Conservation (phyloP, 805 yeast species). For the Komagataella kurtzmanii region DNA sequence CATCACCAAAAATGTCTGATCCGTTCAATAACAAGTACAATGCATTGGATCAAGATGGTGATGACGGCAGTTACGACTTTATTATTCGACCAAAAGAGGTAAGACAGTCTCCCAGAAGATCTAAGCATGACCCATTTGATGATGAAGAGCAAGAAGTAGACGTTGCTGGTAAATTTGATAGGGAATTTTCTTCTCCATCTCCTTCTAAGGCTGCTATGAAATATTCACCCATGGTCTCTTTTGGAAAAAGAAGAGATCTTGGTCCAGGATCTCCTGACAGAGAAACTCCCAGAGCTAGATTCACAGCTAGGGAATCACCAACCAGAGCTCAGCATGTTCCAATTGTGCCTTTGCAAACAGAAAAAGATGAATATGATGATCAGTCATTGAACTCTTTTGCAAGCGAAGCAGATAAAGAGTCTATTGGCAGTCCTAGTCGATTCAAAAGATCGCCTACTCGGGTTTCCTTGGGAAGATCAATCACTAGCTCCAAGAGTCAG, state of each 20-base stretch:
- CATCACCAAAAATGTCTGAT: neutral
- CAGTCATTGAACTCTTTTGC: constrained; percentile 21
- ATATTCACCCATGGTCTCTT: constrained; percentile 18
- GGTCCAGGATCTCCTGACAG: constrained; percentile 14
- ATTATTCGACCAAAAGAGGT: neutral
- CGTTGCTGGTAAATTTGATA: neutral
- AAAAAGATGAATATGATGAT: constrained; percentile 24
- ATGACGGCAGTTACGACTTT: neutral
- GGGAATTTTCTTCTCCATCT: constrained; percentile 5
- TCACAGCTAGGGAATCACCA: constrained; percentile 63
- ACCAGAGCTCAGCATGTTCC: constrained; percentile 39
- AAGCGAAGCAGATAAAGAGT: constrained; percentile 17
- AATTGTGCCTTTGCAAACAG: constrained; percentile 22
- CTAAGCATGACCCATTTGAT: neutral
- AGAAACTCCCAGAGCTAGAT: constrained; percentile 50
- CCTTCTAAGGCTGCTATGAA: constrained; percentile 23
- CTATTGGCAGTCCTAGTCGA: constrained; percentile 11
- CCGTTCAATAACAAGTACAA: neutral
- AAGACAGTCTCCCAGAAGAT: neutral
- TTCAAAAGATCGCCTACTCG: constrained; percentile 9
- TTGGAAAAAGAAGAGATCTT: constrained; percentile 18
- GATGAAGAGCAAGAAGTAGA: neutral
- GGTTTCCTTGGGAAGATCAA: constrained; percentile 21
- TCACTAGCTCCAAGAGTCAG: constrained; percentile 16
- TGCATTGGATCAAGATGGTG: neutral